Evolutionary conservation across 1,139 yeast genomes (phyloP), one percentile per base, ranked within the genome.

Genomic region (Magnusiomyces paraingens): DNA sequence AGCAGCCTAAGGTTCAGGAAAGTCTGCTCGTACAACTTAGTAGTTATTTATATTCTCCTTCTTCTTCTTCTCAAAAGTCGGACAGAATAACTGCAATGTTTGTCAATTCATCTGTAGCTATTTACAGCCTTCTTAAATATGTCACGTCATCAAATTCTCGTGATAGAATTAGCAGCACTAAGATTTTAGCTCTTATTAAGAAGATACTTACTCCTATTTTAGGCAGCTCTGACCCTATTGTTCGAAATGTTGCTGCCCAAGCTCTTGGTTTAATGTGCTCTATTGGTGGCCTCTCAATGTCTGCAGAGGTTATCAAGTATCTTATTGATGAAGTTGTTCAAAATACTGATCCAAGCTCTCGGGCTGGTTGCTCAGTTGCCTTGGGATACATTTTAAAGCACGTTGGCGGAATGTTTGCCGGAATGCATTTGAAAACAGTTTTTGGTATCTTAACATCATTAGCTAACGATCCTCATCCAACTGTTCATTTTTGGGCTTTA

Each of bases 1-100:
- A 93, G 61, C 81, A 91, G n/a, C 70, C 81, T 10, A 87, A 89
- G 59, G 86, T 93, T 54, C 97, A 93, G 64, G 84, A 86, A 55
- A 89, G 97, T 1, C 75, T 93, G 40, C 69, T 93, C 49, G 98
- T 91, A 61, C 90, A 85, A 57, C 71, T 93, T 58, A 77, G 91
- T 61, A 74, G 83, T 2, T 79, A 84, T 6, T 60, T 81, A 12
- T 48, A 46, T 18, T 42, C 53, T 14, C 36, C 50, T 12, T 39
- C 22, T n/a, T 42, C 51, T 8, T 39, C 52, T 11, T 14, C 38
- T 8, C 47, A 47, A 10, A 49, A 41, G 18, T 41, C 47, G 20
- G 53, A 53, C 8, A 26, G 57, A 40, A 47, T 52, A 4, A 38
- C 46, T 44, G 88, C 93, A 0, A 73, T 84, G 11, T 69, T 77